phyloP scores from a whole-genome alignment of 805 yeast genomes.

The Metschnikowia santaceciliae region DNA sequence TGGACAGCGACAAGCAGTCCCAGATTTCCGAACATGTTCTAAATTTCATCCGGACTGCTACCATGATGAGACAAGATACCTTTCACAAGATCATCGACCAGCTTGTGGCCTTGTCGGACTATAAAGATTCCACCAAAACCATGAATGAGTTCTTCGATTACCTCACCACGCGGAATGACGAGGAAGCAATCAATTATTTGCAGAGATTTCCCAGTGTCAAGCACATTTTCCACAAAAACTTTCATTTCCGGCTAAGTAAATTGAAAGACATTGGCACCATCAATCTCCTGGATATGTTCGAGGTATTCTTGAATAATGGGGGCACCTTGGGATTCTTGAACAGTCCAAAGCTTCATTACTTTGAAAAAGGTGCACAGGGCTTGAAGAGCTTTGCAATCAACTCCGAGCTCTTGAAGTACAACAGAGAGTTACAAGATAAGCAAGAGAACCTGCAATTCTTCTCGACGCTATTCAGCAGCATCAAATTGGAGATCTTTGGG shows the following conservation, averaged over 20 bases:
- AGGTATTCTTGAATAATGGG: constrained; percentile 32
- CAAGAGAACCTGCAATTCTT: constrained; percentile 55
- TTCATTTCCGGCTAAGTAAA: constrained; percentile 20
- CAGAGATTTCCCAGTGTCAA: constrained; percentile 28
- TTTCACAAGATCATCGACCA: constrained; percentile 18
- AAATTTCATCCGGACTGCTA: constrained; percentile 33
- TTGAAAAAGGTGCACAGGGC: constrained; percentile 34
- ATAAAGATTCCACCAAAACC: constrained; percentile 15
- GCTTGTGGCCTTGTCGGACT: constrained; percentile 17
- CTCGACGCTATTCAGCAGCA: constrained; percentile 43
- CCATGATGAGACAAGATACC: constrained; percentile 28
- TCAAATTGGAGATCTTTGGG: constrained; percentile 42
- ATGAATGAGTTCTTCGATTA: constrained; percentile 27
- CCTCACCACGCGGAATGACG: constrained; percentile 33
- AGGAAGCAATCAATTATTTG: constrained; percentile 28
- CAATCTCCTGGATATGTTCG: constrained; percentile 26
- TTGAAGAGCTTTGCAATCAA: constrained; percentile 33
- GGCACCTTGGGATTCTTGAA: constrained; percentile 32
- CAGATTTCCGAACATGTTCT: constrained; percentile 26
- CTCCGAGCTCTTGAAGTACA: constrained; percentile 46
- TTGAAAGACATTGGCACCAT: constrained; percentile 13
- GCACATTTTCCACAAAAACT: constrained; percentile 25
- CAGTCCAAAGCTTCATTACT: constrained; percentile 30
- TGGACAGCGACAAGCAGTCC: constrained; percentile 15
- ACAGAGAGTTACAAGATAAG: constrained; percentile 59